Conservation (phyloP, 179 eudicot species). For the Carnegiea gigantea region DNA sequence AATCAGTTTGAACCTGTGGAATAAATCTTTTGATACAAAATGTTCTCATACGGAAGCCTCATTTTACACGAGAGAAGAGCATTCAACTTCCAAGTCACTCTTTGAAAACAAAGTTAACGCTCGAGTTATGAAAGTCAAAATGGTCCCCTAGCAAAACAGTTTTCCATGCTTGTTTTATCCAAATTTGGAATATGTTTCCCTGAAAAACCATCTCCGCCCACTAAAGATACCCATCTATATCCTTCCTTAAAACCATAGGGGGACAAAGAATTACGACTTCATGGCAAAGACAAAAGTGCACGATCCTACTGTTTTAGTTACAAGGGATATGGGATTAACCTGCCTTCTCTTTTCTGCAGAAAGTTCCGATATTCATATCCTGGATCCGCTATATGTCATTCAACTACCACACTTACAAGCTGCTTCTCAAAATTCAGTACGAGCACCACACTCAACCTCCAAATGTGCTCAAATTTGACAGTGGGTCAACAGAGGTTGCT, state of each 20-base stretch:
- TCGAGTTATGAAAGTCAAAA: background rate
- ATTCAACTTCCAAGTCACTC: background rate
- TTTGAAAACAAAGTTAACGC: background rate
- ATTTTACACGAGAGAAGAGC: background rate
- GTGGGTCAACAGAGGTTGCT: slow-evolving; percentile 56
- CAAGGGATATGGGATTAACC: background rate
- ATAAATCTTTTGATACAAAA: background rate
- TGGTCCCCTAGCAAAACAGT: background rate
- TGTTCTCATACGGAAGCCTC: background rate
- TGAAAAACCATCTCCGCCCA: background rate
- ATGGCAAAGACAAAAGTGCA: background rate
- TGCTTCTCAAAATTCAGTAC: slow-evolving; percentile 87
- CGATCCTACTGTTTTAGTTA: background rate
- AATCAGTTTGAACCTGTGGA: background rate
- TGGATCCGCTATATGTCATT: slow-evolving; percentile 90
- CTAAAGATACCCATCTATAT: too few relatives aligned
- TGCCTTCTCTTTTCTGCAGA: slow-evolving; percentile 45
- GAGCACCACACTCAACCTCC: slow-evolving; percentile 25
- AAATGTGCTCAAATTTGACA: slow-evolving; percentile 48
- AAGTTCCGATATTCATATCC: slow-evolving; percentile 76
- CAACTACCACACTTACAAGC: slow-evolving; percentile 89
- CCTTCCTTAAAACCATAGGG: background rate
- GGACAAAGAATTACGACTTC: background rate
- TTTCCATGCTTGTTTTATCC: background rate
- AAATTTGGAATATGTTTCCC: background rate